These are phyloP conservation scores for Aspergillus indologenus DNA, from an alignment of 495 filamentous ascomycete species.

Conservation along the genomic window DNA sequence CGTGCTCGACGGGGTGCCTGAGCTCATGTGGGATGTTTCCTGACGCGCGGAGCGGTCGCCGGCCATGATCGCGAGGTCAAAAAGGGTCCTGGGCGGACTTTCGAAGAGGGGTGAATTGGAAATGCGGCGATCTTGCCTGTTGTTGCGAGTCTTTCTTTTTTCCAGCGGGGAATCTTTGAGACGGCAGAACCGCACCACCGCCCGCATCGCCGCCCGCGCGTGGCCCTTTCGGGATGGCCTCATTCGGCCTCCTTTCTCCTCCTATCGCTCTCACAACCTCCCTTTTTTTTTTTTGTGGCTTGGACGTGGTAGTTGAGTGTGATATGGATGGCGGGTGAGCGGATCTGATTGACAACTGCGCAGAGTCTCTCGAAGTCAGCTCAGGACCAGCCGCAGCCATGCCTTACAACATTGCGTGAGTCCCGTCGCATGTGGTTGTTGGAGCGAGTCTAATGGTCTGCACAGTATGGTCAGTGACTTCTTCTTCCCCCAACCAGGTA, in stretches of 20 bases:
- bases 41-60: conserved; percentile 18
- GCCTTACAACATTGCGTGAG: conserved; percentile 74
- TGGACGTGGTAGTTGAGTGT: neutral
- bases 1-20: conserved; percentile 20
- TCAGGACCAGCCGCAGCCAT: conserved; percentile 35
- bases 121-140: conserved; percentile 8
- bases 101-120: neutral
- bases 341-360: neutral
- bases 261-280: neutral
- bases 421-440: conserved; percentile 10
- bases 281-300: neutral
- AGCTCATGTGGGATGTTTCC: conserved; percentile 20
- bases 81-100: conserved; percentile 8
- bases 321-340: conserved; percentile 8
- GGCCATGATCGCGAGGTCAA: conserved; percentile 27
- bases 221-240: conserved; percentile 19
- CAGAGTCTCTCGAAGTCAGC: conserved; percentile 2
- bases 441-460: conserved; percentile 10
- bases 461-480: conserved; percentile 94
- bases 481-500: conserved; percentile 94
- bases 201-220: conserved; percentile 17
- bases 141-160: conserved; percentile 25
- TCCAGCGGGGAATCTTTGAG: conserved; percentile 16
- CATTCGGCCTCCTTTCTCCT: conserved; percentile 12
- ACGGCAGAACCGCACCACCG: conserved; percentile 25